Evolutionary conservation across 2,329 filamentous ascomycete genomes (phyloP).

Genomic region (Didymella arachidicola): DNA sequence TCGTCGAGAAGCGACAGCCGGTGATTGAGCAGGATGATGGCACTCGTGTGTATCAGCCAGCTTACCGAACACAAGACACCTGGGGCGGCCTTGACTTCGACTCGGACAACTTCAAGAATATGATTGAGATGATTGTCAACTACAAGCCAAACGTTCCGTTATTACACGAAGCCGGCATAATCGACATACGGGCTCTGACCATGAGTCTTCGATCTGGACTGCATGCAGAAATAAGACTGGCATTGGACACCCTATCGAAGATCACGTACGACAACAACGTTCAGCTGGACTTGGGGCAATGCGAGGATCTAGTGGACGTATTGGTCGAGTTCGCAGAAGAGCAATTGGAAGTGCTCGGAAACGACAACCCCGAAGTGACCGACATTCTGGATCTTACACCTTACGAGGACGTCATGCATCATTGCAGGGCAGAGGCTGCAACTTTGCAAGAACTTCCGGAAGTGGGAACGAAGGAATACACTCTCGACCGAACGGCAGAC

Average conservation of each 20-base stretch:
- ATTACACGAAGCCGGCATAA: constrained; percentile 79
- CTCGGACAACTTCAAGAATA: constrained; percentile 70
- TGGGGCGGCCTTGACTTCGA: constrained; percentile 53
- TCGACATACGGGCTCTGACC: constrained; percentile 89
- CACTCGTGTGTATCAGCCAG: constrained; percentile 41
- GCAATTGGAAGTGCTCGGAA: constrained; percentile 82
- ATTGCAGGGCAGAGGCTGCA: constrained; percentile 77
- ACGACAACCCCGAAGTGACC: constrained; percentile 83
- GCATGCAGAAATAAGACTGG: constrained; percentile 85
- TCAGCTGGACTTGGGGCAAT: constrained; percentile 46
- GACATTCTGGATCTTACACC: constrained; percentile 83
- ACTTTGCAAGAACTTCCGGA: constrained; percentile 74
- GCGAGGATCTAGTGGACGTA: constrained; percentile 85
- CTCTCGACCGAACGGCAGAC: constrained; percentile 86
- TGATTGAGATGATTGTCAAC: constrained; percentile 71
- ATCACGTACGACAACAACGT: constrained; percentile 63
- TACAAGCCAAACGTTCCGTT: constrained; percentile 78
- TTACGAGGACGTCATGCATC: constrained; percentile 86
- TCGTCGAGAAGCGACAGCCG: constrained; percentile 34
- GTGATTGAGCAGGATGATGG: constrained; percentile 41
- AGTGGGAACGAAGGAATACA: constrained; percentile 79
- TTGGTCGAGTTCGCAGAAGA: constrained; percentile 91
- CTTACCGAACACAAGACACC: constrained; percentile 36
- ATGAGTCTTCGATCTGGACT: constrained; percentile 91
- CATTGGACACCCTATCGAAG: constrained; percentile 81